A percentile compares a stretch with the other conserved stretches of the same genome.
These are phyloP conservation scores for Chaetomium sp. DNA, from an alignment of 2,329 filamentous ascomycete species.

Conservation along the genomic window DNA sequence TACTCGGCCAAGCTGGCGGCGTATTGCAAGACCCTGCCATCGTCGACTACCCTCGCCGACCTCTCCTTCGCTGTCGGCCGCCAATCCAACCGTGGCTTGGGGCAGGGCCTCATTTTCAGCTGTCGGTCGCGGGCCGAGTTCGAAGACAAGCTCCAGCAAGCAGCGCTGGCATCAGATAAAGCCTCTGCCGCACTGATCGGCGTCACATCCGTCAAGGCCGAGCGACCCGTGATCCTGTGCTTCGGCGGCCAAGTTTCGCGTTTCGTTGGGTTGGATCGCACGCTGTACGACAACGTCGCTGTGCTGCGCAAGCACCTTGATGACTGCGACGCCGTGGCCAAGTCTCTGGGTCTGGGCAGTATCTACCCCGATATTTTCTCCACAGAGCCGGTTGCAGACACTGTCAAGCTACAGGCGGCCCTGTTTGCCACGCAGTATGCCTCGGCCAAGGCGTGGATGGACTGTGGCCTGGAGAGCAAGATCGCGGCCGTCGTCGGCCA, in stretches of 20 bases:
- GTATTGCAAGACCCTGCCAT: not conserved
- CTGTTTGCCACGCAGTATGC: conserved; percentile 38
- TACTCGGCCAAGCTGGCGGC: not conserved
- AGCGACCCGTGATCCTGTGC: not conserved
- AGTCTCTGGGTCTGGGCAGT: conserved; percentile 25
- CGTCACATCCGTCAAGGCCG: not conserved
- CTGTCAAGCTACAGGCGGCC: conserved; percentile 31
- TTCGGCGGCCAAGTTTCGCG: conserved; percentile 21
- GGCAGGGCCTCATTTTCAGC: not conserved
- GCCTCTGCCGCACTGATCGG: too few species aligned
- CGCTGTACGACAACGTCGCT: conserved; percentile 31
- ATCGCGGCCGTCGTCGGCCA: conserved; percentile 31
- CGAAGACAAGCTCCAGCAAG: not conserved
- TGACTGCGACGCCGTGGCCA: conserved; percentile 13
- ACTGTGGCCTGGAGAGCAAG: conserved; percentile 24
- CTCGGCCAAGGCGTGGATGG: conserved; percentile 31
- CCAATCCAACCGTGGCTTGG: not conserved
- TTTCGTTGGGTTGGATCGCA: not conserved
- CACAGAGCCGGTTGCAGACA: conserved; percentile 19
- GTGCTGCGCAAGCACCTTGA: conserved; percentile 25
- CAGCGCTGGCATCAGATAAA: too few species aligned
- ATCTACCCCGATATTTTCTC: conserved; percentile 31
- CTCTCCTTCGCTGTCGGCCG: not conserved
- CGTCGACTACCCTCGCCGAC: not conserved
- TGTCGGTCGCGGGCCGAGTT: not conserved